Percentiles rank a stretch among this genome's conserved stretches.
Evolutionary conservation across 1,139 yeast genomes (phyloP).

Genomic region (Candida glucosophila): DNA sequence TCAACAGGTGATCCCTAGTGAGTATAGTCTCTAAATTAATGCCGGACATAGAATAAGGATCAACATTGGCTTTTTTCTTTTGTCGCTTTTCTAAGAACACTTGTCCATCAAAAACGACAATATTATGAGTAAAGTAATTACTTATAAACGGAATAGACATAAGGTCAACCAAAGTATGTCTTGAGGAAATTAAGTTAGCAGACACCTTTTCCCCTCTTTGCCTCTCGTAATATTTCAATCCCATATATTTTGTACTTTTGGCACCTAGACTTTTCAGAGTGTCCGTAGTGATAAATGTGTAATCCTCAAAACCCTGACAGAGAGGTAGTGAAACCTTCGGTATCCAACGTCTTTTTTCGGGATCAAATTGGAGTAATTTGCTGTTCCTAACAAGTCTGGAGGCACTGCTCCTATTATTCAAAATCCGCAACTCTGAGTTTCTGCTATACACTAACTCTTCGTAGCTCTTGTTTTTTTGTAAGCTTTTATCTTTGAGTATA

Average conservation of each 20-base stretch:
- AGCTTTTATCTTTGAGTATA: no score
- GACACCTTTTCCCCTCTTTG: conserved; percentile 2
- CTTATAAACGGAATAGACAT: conserved; percentile 3
- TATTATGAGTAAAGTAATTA: conserved; percentile 2
- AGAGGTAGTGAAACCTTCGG: conserved; percentile 2
- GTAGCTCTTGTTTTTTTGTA: conserved; percentile 2
- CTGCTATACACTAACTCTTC: conserved; percentile 5
- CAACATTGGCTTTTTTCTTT: conserved; percentile 1
- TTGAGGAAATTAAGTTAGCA: conserved; percentile 4
- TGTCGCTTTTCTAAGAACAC: conserved; percentile 3
- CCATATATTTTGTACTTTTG: conserved; percentile 5
- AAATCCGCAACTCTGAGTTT: conserved; percentile 4
- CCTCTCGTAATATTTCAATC: conserved; percentile 4
- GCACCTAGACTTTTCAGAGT: conserved; percentile 1
- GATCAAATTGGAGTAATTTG: no score
- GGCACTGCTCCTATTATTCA: no score
- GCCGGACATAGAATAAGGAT: conserved; percentile 6
- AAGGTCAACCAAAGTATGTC: conserved; percentile 6
- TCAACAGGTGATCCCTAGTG: conserved; percentile 3
- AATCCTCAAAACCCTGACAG: conserved; percentile 3
- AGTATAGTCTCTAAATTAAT: conserved; percentile 6
- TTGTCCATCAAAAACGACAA: conserved; percentile 6
- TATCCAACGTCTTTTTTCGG: no score
- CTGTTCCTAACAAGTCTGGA: no score
- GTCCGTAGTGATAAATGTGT: background rate